Evolutionary conservation across 1,139 yeast genomes (phyloP), one percentile per base, ranked within the genome.

Genomic region (Saccharomyces hybrid): DNA sequence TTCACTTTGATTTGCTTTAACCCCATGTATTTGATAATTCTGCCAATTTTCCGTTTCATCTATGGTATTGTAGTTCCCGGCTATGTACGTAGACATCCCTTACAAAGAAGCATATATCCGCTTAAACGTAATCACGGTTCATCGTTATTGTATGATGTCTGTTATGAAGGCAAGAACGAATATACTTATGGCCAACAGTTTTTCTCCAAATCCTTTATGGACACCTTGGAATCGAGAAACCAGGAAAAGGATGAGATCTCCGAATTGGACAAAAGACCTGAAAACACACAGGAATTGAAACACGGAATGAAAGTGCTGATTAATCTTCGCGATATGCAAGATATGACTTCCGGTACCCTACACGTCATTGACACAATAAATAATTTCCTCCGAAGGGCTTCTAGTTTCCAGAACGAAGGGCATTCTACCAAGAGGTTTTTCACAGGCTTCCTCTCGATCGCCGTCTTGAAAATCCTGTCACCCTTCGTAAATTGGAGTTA

Each of bases 371-470:
- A 84, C 27, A 69, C 73, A 16, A 71, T 80, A 2, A 91, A 88
- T 55, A 71, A 71, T 19, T 78, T 83, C 56, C 75, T 83, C 63
- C 78, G 74, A 60, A 86, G 85, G 14, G 78, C 85, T 4, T 88
- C 88, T 11, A 86, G 86, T 3, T 89, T 89, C 65, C 77, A 78
- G 55, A 86, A 88, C 68, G 96, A 88, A 64, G 75, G 80, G 53
- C 70, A 76, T 27, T 82, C 95, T 0, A 86, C 95, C 0, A 70
- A 76, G 1, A 56, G 81, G 24, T 79, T 78, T 58, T 66, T 78
- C 53, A 67, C 77, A n/a, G 69, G 82, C 2, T 73, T 81, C 48
- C 67, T 73, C 48, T 70, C 76, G 0, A 72, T 80, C 0, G 58
- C 78, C 2, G 65, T 72, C 0, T 72, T 82, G 0, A 71, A 82